Evolutionary conservation across 2,329 filamentous ascomycete species (phyloP), one percentile per base, ranked within the genome.

Genomic region (Coniochaeta sp.): DNA sequence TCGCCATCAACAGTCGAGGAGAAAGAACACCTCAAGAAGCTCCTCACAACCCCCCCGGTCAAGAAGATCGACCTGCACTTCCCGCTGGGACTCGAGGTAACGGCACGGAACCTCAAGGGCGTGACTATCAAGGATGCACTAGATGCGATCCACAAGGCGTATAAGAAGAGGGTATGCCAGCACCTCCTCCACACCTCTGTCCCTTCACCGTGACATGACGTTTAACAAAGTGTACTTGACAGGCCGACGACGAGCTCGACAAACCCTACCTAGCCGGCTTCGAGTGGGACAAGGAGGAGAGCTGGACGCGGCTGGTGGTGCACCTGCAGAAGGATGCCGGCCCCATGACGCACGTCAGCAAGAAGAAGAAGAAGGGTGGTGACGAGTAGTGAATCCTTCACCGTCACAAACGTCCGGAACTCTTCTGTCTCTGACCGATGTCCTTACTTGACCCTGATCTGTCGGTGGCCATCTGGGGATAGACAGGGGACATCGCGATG

Each of bases 61-160:
- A 96, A 95, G 84, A 93, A 91, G 80, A 93, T 98, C 76, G 92
- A 96, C 76, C 82, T 98, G 55, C 87, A 92, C 77, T 96, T 96
- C 82, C 90, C 91, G 17, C 81, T 96, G 59, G 93, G 93, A 58
- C 84, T 95, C 60, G 88, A 93, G 71, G 90, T 97, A 66, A 90
- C 89, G 34, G 93, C 92, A 71, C 86, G 93, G 71, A 98, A 97
- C 77, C 79, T 93, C 69, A 93, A 93, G 76, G 93, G 93, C 60
- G 92, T 98, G 67, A 98, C 93, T 61, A 93, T 98, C 82, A 97
- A 97, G 81, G 93, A 98, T 76, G 92, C 92, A 61, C 74, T 96
- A 74, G 93, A 97, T 74, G 93, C 91, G 70, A 97, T 98, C 77
- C 82, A 96, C 83, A 97, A 96, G 82, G 85, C 90, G 68, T 96